phyloP scores from a whole-genome alignment of 768 basidiomycete genomes.

The Daedaleopsis nitida region DNA sequence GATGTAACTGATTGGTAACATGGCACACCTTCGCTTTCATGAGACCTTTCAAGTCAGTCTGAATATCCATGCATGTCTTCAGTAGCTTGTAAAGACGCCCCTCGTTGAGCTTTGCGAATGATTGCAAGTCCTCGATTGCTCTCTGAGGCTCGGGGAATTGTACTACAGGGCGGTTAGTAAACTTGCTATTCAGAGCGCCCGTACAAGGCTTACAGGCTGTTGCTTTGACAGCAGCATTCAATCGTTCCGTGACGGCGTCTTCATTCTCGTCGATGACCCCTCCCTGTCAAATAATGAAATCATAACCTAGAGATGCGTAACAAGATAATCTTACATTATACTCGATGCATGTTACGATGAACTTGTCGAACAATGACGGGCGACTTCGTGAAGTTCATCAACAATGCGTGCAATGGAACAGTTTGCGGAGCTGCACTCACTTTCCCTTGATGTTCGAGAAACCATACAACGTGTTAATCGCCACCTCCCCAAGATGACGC shows the following conservation, averaged over 20 bases:
- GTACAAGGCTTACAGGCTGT: conserved; percentile 56
- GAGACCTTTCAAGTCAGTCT: conserved; percentile 79
- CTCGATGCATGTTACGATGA: conserved; percentile 70
- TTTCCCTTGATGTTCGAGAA: conserved; percentile 63
- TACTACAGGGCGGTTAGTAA: conserved; percentile 33
- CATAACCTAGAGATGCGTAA: neutral
- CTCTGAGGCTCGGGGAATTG: conserved; percentile 71
- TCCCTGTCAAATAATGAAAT: conserved; percentile 52
- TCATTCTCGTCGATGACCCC: conserved; percentile 89
- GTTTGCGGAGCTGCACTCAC: conserved; percentile 43
- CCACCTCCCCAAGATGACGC: conserved; percentile 61
- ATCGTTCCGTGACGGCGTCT: conserved; percentile 54
- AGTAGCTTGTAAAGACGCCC: conserved; percentile 82
- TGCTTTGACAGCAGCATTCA: conserved; percentile 56
- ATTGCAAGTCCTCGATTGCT: conserved; percentile 72
- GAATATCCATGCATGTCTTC: conserved; percentile 79
- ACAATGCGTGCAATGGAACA: neutral
- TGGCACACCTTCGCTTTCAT: conserved; percentile 68
- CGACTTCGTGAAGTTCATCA: conserved; percentile 37
- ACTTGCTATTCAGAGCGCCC: conserved; percentile 31
- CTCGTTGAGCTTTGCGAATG: conserved; percentile 89
- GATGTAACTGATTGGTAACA: neutral
- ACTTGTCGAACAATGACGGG: conserved; percentile 71
- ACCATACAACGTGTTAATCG: conserved; percentile 55
- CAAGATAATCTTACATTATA: conserved; percentile 70